These are phyloP conservation scores for Metarhizium album DNA, from an alignment of 2,329 filamentous ascomycete genomes.

Conservation along the genomic window DNA sequence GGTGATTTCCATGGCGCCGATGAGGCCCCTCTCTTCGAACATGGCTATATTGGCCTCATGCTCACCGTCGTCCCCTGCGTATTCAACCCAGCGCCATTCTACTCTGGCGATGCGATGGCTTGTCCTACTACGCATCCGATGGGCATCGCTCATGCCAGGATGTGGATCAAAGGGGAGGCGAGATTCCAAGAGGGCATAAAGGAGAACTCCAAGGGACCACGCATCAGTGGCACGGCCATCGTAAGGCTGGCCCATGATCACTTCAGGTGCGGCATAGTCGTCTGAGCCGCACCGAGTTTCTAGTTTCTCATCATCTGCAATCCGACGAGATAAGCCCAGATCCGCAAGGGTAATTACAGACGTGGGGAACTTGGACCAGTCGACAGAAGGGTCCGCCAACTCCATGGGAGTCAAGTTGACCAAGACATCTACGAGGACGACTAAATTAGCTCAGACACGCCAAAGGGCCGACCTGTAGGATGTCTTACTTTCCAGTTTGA, in stretches of 20 bases:
- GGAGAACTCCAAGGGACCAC: constrained; percentile 86
- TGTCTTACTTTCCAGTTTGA: constrained; percentile 83
- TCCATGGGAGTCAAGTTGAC: constrained; percentile 68
- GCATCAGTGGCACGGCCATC: constrained; percentile 86
- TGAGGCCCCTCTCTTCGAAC: constrained; percentile 53
- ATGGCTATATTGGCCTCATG: constrained; percentile 59
- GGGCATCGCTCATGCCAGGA: constrained; percentile 66
- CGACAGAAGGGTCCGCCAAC: constrained; percentile 48
- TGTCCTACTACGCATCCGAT: constrained; percentile 67
- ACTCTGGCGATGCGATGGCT: constrained; percentile 91
- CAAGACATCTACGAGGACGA: constrained; percentile 59
- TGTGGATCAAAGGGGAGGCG: constrained; percentile 85
- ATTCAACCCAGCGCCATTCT: constrained; percentile 91
- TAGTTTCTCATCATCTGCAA: constrained; percentile 79
- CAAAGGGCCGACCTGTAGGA: neutral
- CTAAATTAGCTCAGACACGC: neutral
- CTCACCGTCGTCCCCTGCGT: constrained; percentile 73
- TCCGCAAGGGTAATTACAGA: constrained; percentile 85
- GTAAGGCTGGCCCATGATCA: constrained; percentile 90
- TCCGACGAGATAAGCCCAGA: constrained; percentile 76
- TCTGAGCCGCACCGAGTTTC: constrained; percentile 91
- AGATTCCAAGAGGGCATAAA: constrained; percentile 91
- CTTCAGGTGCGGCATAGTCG: constrained; percentile 93
- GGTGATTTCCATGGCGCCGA: constrained; percentile 69
- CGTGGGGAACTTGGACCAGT: constrained; percentile 68